These are phyloP conservation scores for Saposhnikovia divaricata DNA, from an alignment of 129 eudicot species.

Conservation along the genomic window DNA sequence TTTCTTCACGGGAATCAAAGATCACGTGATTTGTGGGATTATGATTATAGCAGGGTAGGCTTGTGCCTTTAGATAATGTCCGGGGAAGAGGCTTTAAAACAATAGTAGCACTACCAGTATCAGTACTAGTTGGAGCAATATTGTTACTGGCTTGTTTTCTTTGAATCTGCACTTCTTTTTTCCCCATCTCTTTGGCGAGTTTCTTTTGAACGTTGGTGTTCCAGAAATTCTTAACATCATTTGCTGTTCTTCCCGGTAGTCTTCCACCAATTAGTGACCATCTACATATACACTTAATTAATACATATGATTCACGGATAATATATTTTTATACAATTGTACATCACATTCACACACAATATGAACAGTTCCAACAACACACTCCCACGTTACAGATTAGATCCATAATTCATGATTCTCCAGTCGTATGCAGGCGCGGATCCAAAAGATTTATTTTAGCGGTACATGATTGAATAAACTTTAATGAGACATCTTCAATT, in stretches of 20 bases:
- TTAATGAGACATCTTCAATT: too few species aligned
- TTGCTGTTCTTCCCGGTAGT: conserved; percentile 60
- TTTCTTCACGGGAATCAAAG: neutral
- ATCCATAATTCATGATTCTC: too few species aligned
- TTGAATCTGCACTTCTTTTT: neutral
- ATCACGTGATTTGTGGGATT: neutral
- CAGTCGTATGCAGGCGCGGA: too few species aligned
- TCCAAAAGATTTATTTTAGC: too few species aligned
- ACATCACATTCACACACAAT: too few species aligned
- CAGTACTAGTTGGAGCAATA: neutral
- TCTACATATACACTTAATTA: conserved; percentile 13
- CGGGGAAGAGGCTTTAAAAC: conserved; percentile 2
- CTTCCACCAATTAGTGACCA: conserved; percentile 69
- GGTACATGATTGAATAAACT: too few species aligned
- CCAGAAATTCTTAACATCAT: conserved; percentile 65
- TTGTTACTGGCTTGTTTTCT: neutral
- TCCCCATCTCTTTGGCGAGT: neutral
- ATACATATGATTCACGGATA: too few species aligned
- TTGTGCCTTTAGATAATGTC: neutral
- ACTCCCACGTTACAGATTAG: too few species aligned
- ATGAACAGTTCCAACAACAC: too few species aligned
- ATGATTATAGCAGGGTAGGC: neutral
- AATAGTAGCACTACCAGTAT: too few species aligned
- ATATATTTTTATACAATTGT: too few species aligned
- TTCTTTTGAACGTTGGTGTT: conserved; percentile 32